Base-by-base conservation (phyloP, 1,139 yeast genomes). In the Hemisphaericaspora lyxosophila region DNA sequence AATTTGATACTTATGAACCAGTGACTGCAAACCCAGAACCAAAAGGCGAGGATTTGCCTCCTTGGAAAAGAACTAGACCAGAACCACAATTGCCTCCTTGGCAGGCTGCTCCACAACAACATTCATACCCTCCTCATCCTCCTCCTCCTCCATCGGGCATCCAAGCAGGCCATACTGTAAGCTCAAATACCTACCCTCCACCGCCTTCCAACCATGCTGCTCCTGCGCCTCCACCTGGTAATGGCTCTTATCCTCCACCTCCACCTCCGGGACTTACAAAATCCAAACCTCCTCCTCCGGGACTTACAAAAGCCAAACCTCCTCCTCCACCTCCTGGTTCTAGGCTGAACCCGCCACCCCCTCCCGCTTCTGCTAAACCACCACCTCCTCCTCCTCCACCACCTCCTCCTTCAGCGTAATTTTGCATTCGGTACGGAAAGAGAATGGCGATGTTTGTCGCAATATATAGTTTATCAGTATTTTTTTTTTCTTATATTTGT, bases 311-410 rank as follows among this genome's bases (percentile, higher is more conserved):
- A 42, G 60, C 54, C 7, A 33, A 31, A 13, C 42, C 78, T 49
- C 72, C 70, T 5, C 79, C 80, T 3, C 70, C 74, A 36, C 48
- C 54, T 9, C 57, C 52, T 24, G 53, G 41, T 22, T 48, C 57
- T 7, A 53, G 51, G 7, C 34, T 49, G 6, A 38, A 50, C 7
- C 50, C 54, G 7, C 50, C 37, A 4, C 48, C 57, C 11, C 52
- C 57, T 5, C 53, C 60, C 4, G 52, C 59, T 12, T 37, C 47
- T 5, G 35, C 40, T 8, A 42, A 47, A 16, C 49, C 51, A 15
- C 38, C 48, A 11, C 55, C 57, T 20, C 42, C 47, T 7, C 50
- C 52, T 18, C 51, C 34, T 43, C 55, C 28, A 49, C 63, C 41
- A 9, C 38, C 58, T 37, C 27, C 53, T 24, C 13, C 24, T 16